Evolutionary conservation across 2,329 filamentous ascomycete genomes (phyloP), one percentile per base, ranked within the genome.

Genomic region (Sporothrix inflata): DNA sequence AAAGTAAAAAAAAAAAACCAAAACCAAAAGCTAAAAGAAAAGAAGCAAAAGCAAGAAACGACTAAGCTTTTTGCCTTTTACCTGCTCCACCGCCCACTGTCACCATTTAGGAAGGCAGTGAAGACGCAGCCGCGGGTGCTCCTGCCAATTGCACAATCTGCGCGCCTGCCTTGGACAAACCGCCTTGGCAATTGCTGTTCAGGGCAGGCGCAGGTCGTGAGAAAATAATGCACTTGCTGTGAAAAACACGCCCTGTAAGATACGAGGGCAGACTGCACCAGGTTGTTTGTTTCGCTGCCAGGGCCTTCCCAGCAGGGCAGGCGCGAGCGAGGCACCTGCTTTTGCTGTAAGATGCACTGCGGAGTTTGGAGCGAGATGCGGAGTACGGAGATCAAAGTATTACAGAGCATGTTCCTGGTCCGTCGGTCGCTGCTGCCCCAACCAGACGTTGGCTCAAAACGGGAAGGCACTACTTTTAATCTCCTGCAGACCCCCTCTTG

Each of bases 381-480:
- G 14, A 30, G 55, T 21, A 12, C n/a, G n/a, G n/a, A n/a, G n/a
- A 12, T 45, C 27, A 21, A 42, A 61, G 14, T 21, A 19, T 7
- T 14, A n/a, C 34, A 42, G 57, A 34, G 34, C 38, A 63, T 19
- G 19, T 16, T 14, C 21, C 11, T 24, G 34, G 60, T 45, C 68
- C 49, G 24, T 19, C 51, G 38, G 38, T 45, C 51, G 53, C 45
- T 53, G 30, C n/a, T 70, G 68, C 53, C 51, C 67, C n/a, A 53
- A 30, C 55, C 40, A 70, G 57, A 16, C 7, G 27, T 45, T 57
- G 45, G 55, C 57, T 16, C 45, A 49, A 72, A 70, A 34, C 57
- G 71, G 71, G 67, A 72, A 72, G 47, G 71, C 68, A 49, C 71
- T 42, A 24, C 51, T 40, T n/a, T 42, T 49, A 67, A 73, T 67